Percentiles rank a stretch among this genome's conserved stretches.
Evolutionary conservation across 1,284 basidiomycete species (phyloP).

Genomic region (Sparassis latifolia): DNA sequence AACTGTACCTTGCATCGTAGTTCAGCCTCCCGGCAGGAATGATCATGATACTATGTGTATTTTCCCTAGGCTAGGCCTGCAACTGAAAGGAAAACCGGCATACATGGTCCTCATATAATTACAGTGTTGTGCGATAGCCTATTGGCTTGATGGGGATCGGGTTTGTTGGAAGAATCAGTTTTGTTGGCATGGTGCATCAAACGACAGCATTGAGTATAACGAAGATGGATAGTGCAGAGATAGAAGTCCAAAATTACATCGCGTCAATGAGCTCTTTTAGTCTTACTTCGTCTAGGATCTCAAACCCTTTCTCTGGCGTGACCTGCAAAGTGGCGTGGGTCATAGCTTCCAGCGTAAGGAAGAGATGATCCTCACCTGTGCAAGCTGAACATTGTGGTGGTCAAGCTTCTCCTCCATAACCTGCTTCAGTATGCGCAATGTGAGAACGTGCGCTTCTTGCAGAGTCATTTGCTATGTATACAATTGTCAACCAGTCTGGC

Average conservation of each 20-base stretch:
- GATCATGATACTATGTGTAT: too few relatives aligned
- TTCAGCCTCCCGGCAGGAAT: too few relatives aligned
- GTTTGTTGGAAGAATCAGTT: too few relatives aligned
- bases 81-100: too few relatives aligned
- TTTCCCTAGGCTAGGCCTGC: too few relatives aligned
- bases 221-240: neutral
- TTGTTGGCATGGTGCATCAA: too few relatives aligned
- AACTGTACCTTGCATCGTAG: too few relatives aligned
- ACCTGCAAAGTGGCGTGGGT: constrained; percentile 35
- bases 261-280: constrained; percentile 78
- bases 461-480: constrained; percentile 81
- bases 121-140: too few relatives aligned
- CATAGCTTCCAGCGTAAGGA: neutral
- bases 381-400: constrained; percentile 96
- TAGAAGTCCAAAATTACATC: constrained; percentile 42
- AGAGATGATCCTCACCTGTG: constrained; percentile 55
- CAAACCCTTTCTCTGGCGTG: constrained; percentile 70
- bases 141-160: too few relatives aligned
- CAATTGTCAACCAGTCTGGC: neutral
- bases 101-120: too few relatives aligned
- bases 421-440: constrained; percentile 91
- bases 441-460: constrained; percentile 81
- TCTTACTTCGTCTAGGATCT: constrained; percentile 73
- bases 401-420: constrained; percentile 99
- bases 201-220: too few relatives aligned